Base-by-base conservation (phyloP, 495 filamentous ascomycete genomes). In the Annulohypoxylon stygium region DNA sequence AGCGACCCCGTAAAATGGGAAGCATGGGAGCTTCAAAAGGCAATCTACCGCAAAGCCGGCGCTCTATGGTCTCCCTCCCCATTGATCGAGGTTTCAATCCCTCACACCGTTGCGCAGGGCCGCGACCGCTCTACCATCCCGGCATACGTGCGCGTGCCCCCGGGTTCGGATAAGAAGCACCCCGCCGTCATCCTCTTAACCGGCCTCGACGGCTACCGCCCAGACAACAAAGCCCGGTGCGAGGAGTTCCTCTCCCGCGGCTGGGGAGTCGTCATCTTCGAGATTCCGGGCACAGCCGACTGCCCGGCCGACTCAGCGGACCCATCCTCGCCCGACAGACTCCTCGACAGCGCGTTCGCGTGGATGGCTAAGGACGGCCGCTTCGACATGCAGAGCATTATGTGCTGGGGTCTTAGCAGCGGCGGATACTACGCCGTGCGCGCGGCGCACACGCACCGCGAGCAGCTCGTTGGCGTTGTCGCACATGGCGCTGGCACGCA, bases 251-350 rank as follows among this genome's bases (percentile, higher is more conserved):
- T 88, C 10, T 78, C 82, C 60, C 88, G 86, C 67, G 89, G 86
- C 20, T 91, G 86, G 89, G 90, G 78, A 25, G 82, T 78, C 1
- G 83, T 93, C 3, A 82, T 92, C 30, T 85, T 88, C 25, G 93
- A 95, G 80, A 93, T 95, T 65, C 93, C 92, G 0, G 93, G 93
- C 0, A 95, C 93, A 0, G 93, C 91, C 2, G 93, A 95, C 77
- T 93, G 87, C 66, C 93, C 92, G 0, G 91, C 92, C 0, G 88
- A 90, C 64, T 82, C 79, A 4, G 79, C 82, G 0, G 85, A 88
- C 63, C 81, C 86, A 3, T 72, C 78, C 23, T 76, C 78, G 3
- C 71, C 83, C 0, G 88, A 89, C 26, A 82, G 90, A 18, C 81
- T 90, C 53, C 93, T 91, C 88, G 82, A 82, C 34, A 90, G 86